A percentile compares a stretch with the other conserved stretches of the same genome.
phyloP scores from a whole-genome alignment of 495 filamentous ascomycete genomes.

The Penicillium longicatenatum region DNA sequence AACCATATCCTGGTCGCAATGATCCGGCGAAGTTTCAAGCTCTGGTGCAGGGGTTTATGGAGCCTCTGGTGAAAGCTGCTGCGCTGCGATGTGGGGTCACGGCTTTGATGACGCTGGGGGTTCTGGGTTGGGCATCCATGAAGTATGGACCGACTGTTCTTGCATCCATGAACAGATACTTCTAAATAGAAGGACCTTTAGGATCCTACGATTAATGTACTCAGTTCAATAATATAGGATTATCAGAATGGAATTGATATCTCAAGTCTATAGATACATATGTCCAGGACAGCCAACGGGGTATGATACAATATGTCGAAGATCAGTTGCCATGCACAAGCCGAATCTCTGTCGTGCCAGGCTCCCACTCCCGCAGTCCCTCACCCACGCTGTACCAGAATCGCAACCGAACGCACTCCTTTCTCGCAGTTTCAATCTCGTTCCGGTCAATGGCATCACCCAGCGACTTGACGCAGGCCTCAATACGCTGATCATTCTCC shows the following conservation, averaged over 20 bases:
- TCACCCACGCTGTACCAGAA: constrained; percentile 92
- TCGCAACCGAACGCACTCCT: constrained; percentile 73
- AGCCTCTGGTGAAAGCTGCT: constrained; percentile 14
- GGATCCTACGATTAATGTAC: no score
- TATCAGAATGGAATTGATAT: background rate
- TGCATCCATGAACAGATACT: background rate
- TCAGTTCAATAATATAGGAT: background rate
- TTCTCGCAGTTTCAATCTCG: constrained; percentile 65
- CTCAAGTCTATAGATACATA: constrained; percentile 8
- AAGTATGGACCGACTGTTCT: constrained; percentile 13
- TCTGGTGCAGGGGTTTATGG: constrained; percentile 13
- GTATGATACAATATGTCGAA: constrained; percentile 5
- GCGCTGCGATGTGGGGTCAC: constrained; percentile 15
- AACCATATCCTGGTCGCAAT: constrained; percentile 27
- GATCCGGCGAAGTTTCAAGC: constrained; percentile 28
- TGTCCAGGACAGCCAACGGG: background rate
- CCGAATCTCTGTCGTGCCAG: constrained; percentile 63
- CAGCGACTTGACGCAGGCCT: constrained; percentile 57
- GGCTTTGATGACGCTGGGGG: constrained; percentile 12
- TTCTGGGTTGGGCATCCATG: constrained; percentile 15
- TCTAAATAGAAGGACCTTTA: no score
- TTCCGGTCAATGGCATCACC: constrained; percentile 64
- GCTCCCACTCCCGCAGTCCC: constrained; percentile 81
- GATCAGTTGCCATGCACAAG: constrained; percentile 53
- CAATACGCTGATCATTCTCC: constrained; percentile 70